Conservation (phyloP, 306 rosid species). For the Citrullus amarus region DNA sequence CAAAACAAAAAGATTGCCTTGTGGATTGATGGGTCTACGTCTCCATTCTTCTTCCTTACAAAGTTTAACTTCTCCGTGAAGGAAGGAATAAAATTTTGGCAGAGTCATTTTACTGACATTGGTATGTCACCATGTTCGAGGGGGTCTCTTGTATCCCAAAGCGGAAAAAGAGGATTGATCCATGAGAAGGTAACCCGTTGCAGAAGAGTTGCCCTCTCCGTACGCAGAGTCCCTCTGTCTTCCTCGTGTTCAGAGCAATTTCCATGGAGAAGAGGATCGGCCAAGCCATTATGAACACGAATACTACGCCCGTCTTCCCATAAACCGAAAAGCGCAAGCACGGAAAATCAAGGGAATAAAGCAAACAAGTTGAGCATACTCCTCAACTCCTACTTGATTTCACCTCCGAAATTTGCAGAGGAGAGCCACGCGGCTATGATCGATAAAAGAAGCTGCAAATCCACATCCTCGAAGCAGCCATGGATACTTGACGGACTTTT, state of each 20-base stretch:
- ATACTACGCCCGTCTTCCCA: constrained; percentile 47
- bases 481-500: constrained; percentile 27
- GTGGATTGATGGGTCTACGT: constrained; percentile 48
- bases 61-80: constrained; percentile 42
- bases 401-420: constrained; percentile 25
- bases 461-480: constrained; percentile 85
- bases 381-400: constrained; percentile 20
- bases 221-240: constrained; percentile 37
- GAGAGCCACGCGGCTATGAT: constrained; percentile 22
- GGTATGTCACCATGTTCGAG: constrained; percentile 63
- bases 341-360: constrained; percentile 39
- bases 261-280: constrained; percentile 54
- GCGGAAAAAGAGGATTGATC: constrained; percentile 81
- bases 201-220: constrained; percentile 46
- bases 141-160: constrained; percentile 49
- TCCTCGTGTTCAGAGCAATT: constrained; percentile 25
- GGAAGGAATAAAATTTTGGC: constrained; percentile 40
- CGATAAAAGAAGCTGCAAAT: constrained; percentile 45
- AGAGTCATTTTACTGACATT: constrained; percentile 52
- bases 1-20: constrained; percentile 41
- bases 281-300: constrained; percentile 18
- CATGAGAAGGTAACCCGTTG: constrained; percentile 78
- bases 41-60: constrained; percentile 44
- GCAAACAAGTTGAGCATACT: constrained; percentile 38
- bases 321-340: constrained; percentile 40